Base-by-base conservation (phyloP, 2,329 filamentous ascomycete genomes). In the Colletotrichum australisinense region DNA sequence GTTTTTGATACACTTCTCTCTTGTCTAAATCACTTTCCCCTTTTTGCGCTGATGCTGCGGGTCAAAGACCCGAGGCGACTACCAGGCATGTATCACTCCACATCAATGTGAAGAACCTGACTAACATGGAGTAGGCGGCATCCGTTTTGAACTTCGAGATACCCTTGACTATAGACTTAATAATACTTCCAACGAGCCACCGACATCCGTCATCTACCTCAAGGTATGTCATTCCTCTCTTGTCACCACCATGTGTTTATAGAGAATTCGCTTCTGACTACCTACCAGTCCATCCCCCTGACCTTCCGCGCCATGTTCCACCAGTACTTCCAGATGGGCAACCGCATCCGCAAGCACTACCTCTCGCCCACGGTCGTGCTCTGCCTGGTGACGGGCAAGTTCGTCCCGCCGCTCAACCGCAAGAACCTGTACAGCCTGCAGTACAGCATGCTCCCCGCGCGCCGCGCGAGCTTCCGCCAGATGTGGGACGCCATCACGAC, bases 361-460 rank as follows among this genome's bases (percentile, higher is more conserved):
- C 88, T 98, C 56, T 96, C 95, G 0, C 95, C 95, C 0, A 90
- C 92, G 16, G 97, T 99, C 24, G 90, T 98, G 60, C 88, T 98
- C 52, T 97, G 95, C 78, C 91, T 99, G 2, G 87, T 95, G 28
- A 97, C 95, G 0, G 97, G 97, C 72, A 94, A 93, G 74, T 98
- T 98, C 76, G 95, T 98, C 1, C 97, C 96, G 14, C 96, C 97
- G 0, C 97, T 99, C 62, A 95, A 98, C 80, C 91, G 97, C 65
- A 96, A 95, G 80, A 97, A 97, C 79, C 87, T 99, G 63, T 99
- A 99, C 84, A 97, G 95, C 77, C 87, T 99, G 78, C 97, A 99
- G 84, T 99, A 99, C 83, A 97, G 95, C 84, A 98, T 98, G 95
- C 88, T 99, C 53, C 97, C 97, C 0, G 93, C 94, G 8, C 90